Evolutionary conservation across 805 yeast genomes (phyloP).

Genomic region (Metschnikowia vanudenii): DNA sequence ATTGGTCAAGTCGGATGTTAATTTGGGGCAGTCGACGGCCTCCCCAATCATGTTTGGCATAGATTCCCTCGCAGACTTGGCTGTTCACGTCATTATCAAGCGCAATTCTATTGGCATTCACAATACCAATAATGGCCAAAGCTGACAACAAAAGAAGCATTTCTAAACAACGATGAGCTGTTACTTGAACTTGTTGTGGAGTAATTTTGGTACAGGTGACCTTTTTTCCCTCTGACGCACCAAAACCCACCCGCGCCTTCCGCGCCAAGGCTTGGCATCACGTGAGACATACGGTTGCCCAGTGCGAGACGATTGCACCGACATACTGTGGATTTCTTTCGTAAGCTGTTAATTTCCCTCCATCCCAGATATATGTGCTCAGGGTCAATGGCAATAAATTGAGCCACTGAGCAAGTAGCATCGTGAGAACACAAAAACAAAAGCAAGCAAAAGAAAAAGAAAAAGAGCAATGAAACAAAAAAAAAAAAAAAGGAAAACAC

Average conservation of each 20-base stretch:
- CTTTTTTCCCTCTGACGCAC: not conserved
- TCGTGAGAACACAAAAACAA: too few relatives aligned
- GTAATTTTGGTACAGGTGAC: not conserved
- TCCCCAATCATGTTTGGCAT: conserved; percentile 82
- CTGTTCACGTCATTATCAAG: conserved; percentile 47
- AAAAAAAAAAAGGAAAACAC: not conserved
- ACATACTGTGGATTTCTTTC: not conserved
- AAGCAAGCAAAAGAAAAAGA: not conserved
- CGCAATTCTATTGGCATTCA: conserved; percentile 43
- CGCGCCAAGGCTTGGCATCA: not conserved
- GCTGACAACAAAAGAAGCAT: conserved; percentile 7
- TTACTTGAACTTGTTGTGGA: not conserved
- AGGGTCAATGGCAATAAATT: not conserved
- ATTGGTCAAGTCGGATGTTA: conserved; percentile 29
- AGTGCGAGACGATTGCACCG: not conserved
- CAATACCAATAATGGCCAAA: conserved; percentile 12
- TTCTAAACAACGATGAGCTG: not conserved
- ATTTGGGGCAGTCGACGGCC: conserved; percentile 65
- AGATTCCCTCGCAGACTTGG: conserved; percentile 88
- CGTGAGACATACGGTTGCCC: not conserved
- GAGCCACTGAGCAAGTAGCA: too few relatives aligned
- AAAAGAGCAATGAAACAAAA: not conserved
- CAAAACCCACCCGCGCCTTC: not conserved
- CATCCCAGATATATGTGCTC: not conserved
- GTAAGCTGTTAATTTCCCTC: too few relatives aligned